These are phyloP conservation scores for Debaryomyces sp. DNA, from an alignment of 1,139 yeast genomes.

Conservation along the genomic window DNA sequence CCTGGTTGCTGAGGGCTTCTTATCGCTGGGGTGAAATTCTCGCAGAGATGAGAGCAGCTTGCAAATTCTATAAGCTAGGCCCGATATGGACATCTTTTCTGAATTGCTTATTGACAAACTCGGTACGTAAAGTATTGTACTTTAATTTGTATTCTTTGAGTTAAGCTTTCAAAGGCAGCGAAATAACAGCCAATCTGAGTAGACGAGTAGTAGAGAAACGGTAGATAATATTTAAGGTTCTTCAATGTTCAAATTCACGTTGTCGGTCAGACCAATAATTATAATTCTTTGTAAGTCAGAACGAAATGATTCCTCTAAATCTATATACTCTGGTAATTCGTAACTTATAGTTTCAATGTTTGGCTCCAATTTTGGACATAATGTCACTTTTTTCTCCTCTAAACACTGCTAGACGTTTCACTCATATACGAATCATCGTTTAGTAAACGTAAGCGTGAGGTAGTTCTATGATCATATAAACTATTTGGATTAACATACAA, in stretches of 20 bases:
- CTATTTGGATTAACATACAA: background rate
- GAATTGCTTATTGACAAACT: background rate
- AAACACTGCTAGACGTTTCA: background rate
- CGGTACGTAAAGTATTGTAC: background rate
- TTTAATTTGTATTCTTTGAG: background rate
- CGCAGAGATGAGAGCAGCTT: background rate
- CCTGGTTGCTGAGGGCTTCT: no score
- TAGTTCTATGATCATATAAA: background rate
- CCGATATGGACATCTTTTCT: background rate
- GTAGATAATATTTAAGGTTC: background rate
- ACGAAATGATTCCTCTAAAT: background rate
- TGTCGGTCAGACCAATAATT: background rate
- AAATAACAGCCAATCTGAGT: background rate
- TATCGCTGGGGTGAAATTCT: no score
- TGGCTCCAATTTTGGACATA: no score
- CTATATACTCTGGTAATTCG: no score
- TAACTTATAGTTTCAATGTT: no score
- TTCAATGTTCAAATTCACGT: background rate
- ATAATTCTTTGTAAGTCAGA: background rate
- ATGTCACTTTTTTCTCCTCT: background rate
- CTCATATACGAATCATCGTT: background rate
- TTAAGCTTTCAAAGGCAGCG: background rate
- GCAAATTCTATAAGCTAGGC: background rate
- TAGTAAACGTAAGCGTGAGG: background rate
- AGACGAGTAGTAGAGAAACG: background rate